Evolutionary conservation across 441 rosid genomes (phyloP), one percentile per base, ranked within the genome.

Genomic region (Bocquillonia castaneifolia): DNA sequence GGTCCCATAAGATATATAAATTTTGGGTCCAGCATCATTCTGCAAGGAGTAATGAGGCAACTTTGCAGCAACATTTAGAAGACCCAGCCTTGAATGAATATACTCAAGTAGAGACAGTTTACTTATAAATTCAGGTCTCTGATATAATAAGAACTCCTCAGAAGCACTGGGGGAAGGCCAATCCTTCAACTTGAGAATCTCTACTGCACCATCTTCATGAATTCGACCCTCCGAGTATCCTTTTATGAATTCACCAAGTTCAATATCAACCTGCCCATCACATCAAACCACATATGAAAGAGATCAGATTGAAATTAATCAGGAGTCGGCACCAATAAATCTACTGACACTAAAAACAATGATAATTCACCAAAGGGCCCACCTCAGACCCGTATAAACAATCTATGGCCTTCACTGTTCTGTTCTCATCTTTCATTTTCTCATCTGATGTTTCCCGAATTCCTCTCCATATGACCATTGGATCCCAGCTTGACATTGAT

Each of bases 121-220:
- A 81, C 83, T 84, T 67, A 94, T 82, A 76, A 88, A 92, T 72
- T 92, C 99, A 54, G 96, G 88, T 76, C 92, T 83, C 72, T 87
- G 96, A 78, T 86, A 86, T 79, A 86, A 77, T 68, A 94, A 76
- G 76, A 94, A 88, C 79, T 92, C 99, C 77, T 94, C 99, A 5
- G 92, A 85, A 64, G 94, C 91, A 81, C 87, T 82, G 6, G 98
- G 90, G 57, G 94, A 85, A 68, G 99, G 98, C 98, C 99, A 94
- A 68, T 94, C 95, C 77, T 93, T 88, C 83, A 94, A 80, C 81
- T 84, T 88, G 85, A 91, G 74, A 84, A 83, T 76, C 71, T 81
- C 72, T 15, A 79, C 82, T 28, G 63, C 66, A 63, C 93, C 90
- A 71, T 85, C 81, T 69, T 79, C 89, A 52, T 39, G 72, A 25